A percentile compares a stretch with the other conserved stretches of the same genome.
These are phyloP conservation scores for Vaccinium corymbosum DNA, from an alignment of 148 eudicot genomes.

Conservation along the genomic window DNA sequence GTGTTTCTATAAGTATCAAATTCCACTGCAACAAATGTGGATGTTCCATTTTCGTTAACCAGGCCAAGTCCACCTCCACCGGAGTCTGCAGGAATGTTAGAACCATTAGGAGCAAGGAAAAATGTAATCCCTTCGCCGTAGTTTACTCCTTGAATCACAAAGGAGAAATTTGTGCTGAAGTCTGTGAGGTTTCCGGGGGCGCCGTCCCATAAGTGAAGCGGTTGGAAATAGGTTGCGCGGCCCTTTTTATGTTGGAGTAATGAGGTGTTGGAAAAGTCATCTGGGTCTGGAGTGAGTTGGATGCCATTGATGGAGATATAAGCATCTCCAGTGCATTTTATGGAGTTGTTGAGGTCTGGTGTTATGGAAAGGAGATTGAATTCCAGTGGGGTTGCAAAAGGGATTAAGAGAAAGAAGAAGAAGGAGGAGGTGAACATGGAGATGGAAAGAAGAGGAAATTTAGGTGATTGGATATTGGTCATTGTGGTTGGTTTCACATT, in stretches of 20 bases:
- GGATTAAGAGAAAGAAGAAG: conserved; percentile 3
- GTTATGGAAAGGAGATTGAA: conserved; percentile 9
- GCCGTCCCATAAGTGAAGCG: conserved; percentile 16
- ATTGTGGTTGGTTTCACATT: not conserved
- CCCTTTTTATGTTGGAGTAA: not conserved
- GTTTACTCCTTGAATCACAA: not conserved
- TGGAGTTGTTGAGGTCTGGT: not conserved
- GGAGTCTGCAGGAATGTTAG: not conserved
- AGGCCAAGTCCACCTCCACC: conserved; percentile 19
- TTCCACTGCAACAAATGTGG: conserved; percentile 21
- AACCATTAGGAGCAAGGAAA: conserved; percentile 8
- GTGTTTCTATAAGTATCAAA: conserved; percentile 16
- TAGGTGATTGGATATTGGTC: not conserved
- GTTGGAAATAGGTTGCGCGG: conserved; percentile 11
- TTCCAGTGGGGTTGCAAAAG: not conserved
- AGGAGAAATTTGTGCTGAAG: conserved; percentile 19
- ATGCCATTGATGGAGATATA: conserved; percentile 8
- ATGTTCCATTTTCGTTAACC: not conserved
- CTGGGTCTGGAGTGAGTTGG: conserved; percentile 14
- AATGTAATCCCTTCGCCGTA: conserved; percentile 8
- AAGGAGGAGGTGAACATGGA: not conserved
- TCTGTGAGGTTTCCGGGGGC: conserved; percentile 6
- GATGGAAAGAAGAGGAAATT: too few relatives aligned
- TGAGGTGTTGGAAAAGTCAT: not conserved
- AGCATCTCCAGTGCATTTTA: conserved; percentile 10